Base-by-base conservation (phyloP, 176 grass and related monocot genomes). In the Neostapfia colusana region DNA sequence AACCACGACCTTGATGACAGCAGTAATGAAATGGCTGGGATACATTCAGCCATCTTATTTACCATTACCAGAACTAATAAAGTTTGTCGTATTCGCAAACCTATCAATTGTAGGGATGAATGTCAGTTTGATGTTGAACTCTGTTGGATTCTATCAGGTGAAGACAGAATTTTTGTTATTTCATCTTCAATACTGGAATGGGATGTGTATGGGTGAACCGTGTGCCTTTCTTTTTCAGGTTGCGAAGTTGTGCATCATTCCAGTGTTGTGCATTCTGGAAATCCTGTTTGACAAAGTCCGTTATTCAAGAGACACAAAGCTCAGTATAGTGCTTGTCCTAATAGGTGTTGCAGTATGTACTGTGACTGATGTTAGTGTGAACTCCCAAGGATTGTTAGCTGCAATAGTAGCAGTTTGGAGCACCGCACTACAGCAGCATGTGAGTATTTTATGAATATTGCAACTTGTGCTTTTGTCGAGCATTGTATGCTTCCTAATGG, bases 301-400 rank as follows among this genome's bases (percentile, higher is more conserved):
- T 67, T 85, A 85, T 13, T 80, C 76, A 38, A 70, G 59, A 42
- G 68, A 78, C 21, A 85, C 83, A 60, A 85, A 85, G 75, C 76
- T 85, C 76, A 85, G 83, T 79, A 85, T 85, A 68, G 15, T 79
- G 75, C 61, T 85, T 25, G 83, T 85, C 79, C 83, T 85, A 41
- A 10, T 79, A 67, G 83, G 83, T 67, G 83, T 85, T 79, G 75
- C 76, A 12, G 55, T 58, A 2, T 58, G 55, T 26, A 58, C 55
- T 10, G 55, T 58, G 23, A 58, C 55, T 13, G 83, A 85, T 67
- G 83, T 85, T 76, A 85, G 83, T 44, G 83, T 85, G 43, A 85
- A 85, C 45, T 40, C 60, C 20, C 78, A 50, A 74, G 83, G 83
- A 11, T 61, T 85, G 20, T 40, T 70, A 9, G 67, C 67, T 70